Base-by-base conservation (phyloP, 148 eudicot species). In the Pharnaceum exiguum region DNA sequence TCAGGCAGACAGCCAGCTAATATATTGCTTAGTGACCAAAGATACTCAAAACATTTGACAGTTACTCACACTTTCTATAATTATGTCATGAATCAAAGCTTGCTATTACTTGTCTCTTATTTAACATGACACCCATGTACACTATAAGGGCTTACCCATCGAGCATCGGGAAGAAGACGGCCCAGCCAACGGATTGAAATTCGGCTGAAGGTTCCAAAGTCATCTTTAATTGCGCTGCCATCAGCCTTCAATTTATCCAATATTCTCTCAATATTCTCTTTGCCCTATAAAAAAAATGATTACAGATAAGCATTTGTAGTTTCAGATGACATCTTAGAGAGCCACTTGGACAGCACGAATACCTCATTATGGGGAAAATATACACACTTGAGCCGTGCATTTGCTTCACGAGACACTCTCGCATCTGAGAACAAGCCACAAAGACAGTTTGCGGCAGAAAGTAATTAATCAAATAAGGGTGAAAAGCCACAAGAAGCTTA, bases 101-200 rank as follows among this genome's bases (percentile, higher is more conserved):
- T n/a, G n/a, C n/a, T n/a, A n/a, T n/a, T n/a, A n/a, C n/a, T n/a
- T n/a, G n/a, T n/a, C n/a, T n/a, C n/a, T n/a, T n/a, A n/a, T n/a
- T n/a, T n/a, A n/a, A n/a, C 22, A 18, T 36, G 54, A 55, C 21
- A n/a, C n/a, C n/a, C 1, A n/a, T n/a, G n/a, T n/a, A n/a, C n/a
- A 68, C 49, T 33, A 5, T 38, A 2, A 46, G 8, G 25, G 68
- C 77, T 40, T 48, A 88, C 96, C 91, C 91, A 84, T 29, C 84
- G 86, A 76, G 82, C 82, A 57, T 88, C 91, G 19, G 96, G 90
- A 70, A 88, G 86, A 50, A 88, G 74, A 60, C 96, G 88, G 37
- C 96, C 96, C 67, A 88, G 57, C 71, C 96, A 68, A 27, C 91
- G 70, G 45, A 85, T 65, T 33, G 82, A 82, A 19, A 88, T 86